Percentiles rank a stretch among this genome's conserved stretches.
Evolutionary conservation across 2,329 filamentous ascomycete genomes (phyloP).

Genomic region (Fusarium brachygibbosum): DNA sequence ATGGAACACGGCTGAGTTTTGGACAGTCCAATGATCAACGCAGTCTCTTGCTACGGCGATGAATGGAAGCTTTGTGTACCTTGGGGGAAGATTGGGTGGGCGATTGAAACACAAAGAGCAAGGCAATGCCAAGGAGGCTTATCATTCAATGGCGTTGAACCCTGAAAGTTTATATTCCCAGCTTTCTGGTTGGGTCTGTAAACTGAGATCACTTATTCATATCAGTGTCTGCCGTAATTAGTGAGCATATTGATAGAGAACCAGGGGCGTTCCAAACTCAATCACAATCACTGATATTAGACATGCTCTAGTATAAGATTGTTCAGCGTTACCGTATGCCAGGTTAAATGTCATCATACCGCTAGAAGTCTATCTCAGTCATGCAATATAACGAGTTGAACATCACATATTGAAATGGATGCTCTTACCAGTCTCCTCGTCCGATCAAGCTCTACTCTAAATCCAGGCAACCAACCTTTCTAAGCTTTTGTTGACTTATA

Average conservation of each 20-base stretch:
- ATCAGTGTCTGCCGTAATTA: background rate
- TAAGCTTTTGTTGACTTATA: constrained; percentile 45
- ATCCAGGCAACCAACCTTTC: background rate
- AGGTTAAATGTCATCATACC: background rate
- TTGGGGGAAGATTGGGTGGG: background rate
- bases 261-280: background rate
- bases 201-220: background rate
- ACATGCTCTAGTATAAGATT: background rate
- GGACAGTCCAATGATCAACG: background rate
- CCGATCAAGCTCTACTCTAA: background rate
- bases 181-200: background rate
- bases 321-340: background rate
- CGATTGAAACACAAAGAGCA: background rate
- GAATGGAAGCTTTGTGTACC: background rate
- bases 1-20: background rate
- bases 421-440: background rate
- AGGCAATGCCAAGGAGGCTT: background rate
- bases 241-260: background rate
- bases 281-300: background rate
- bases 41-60: background rate
- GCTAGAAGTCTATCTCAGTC: background rate
- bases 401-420: background rate
- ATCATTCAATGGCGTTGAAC: background rate
- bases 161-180: background rate
- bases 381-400: background rate